Base-by-base conservation (phyloP, 2,329 filamentous ascomycete species). In the Chaetomiaceae sp. region DNA sequence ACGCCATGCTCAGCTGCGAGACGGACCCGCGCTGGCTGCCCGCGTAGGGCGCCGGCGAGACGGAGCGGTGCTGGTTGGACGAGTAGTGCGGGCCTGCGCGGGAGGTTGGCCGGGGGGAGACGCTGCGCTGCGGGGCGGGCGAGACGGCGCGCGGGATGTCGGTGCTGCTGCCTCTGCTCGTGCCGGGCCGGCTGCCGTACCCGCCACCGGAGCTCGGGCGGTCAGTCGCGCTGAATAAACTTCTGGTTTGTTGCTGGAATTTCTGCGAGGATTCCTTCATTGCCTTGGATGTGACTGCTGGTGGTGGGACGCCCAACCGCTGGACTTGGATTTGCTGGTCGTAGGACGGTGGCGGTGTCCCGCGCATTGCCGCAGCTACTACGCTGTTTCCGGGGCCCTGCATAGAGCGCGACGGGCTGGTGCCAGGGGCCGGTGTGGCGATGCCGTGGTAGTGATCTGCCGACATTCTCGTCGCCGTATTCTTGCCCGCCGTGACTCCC, bases 261-360 rank as follows among this genome's bases (percentile, higher is more conserved):
- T 90, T 90, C 63, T 95, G 87, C 0, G 90, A 94, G 4, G 91
- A 89, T 69, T 95, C 89, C 66, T 96, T 89, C 95, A 99, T 99
- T 43, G 94, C 89, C 58, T 87, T 89, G 4, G 90, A 88, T 0
- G 95, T 99, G 56, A 95, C 90, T 1, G 94, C 94, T 2, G 92
- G 90, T 54, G 92, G 86, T 2, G 94, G 95, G 11, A 92, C 88
- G 49, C 90, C 94, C 4, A 97, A 79, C 54, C 89, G 81, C 66
- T 87, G 89, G 41, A 90, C 80, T 44, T 85, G 81, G 40, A 89
- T 79, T 45, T 85, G 81, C 42, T 82, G 81, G 55, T 92, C 87
- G 65, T 96, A 97, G 0, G 88, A 89, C 4, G 92, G 92, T 2
- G 92, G 92, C 5, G 91, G 90, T 9, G 89, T 91, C 23, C 85